phyloP scores from a whole-genome alignment of 73 alveolate genomes.

The Strombidium stylifer region DNA sequence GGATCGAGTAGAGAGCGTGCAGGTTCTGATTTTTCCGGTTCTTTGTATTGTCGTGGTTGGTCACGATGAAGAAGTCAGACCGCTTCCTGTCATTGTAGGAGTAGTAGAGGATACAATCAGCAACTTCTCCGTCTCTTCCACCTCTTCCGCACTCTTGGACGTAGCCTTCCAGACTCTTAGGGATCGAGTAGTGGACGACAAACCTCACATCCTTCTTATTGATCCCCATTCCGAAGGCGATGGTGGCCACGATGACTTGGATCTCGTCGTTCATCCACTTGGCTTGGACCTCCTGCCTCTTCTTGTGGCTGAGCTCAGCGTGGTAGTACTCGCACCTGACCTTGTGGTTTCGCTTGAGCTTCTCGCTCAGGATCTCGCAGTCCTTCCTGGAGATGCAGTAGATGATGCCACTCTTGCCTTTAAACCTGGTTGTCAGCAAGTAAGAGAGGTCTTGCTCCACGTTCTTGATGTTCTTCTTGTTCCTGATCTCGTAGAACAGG shows the following conservation, averaged over 20 bases:
- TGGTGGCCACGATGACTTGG: constrained; percentile 97
- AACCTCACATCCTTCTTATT: constrained; percentile 98
- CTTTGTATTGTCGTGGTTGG: constrained; percentile 19
- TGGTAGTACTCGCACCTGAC: constrained; percentile 93
- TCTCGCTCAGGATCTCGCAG: constrained; percentile 84
- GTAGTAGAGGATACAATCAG: constrained; percentile 91
- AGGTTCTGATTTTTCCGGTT: constrained; percentile 49
- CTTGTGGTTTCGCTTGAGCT: constrained; percentile 55
- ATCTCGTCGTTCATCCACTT: constrained; percentile 95
- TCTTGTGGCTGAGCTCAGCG: constrained; percentile 81
- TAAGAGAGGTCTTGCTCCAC: constrained; percentile 68
- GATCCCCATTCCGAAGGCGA: constrained; percentile 99
- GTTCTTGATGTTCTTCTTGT: constrained; percentile 59
- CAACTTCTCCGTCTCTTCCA: constrained; percentile 92
- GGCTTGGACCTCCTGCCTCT: constrained; percentile 80
- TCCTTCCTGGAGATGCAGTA: constrained; percentile 94
- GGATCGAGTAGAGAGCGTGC: constrained; percentile 46
- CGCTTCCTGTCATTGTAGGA: constrained; percentile 77
- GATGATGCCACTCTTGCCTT: constrained; percentile 85
- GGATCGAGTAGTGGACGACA: constrained; percentile 97
- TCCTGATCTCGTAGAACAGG: constrained; percentile 86
- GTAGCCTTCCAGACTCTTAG: constrained; percentile 91
- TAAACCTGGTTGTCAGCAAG: constrained; percentile 54
- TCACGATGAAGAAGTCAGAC: constrained; percentile 65
- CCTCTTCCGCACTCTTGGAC: constrained; percentile 96